Evolutionary conservation across 1,284 basidiomycete genomes (phyloP), one percentile per base, ranked within the genome.

Genomic region (Ustanciosporium gigantosporum): DNA sequence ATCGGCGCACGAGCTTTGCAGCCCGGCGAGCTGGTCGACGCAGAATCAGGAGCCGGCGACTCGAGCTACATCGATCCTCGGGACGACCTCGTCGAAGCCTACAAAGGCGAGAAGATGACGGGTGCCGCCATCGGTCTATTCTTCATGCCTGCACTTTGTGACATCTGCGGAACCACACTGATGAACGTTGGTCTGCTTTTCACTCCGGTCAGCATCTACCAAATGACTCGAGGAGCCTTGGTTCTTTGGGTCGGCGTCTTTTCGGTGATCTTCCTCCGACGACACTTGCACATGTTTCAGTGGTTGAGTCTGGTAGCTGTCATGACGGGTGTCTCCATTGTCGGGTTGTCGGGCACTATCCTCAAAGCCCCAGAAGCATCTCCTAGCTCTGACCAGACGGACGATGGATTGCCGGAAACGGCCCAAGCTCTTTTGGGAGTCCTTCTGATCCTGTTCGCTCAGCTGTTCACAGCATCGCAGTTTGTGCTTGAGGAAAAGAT

Each of bases 101-200:
- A 58, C 49, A 47, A 55, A 31, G 59, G 50, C 20, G 39, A 69
- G 27, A 29, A 45, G 20, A 40, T 66, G 56, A 49, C 49, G 11
- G 61, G 61, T 32, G 53, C 48, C 17, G 47, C 50, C 2, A 49
- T 61, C 20, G 41, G 88, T 42, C 80, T 90, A 52, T 83, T 91
- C 45, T 81, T 93, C 41, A 83, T 91, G 57, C 90, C 90, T n/a
- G 89, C 90, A 23, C 80, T 83, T 31, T 92, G 88, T 79, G 91
- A 93, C 80, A 85, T 92, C 36, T 89, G 88, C 73, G 90, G 85
- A 31, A 91, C 90, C 22, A 92, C 90, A 62, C 88, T 91, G 68
- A 96, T 96, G 93, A 95, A 95, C 73, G 83, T 93, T 68, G 93
- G 92, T 48, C 84, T 97, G 42, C 84, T 97, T 38, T 91, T 94